Percentiles rank a stretch among this genome's conserved stretches.
Evolutionary conservation across 352 stramenopile genomes (phyloP).

Genomic region (Paralagenidium karlingii): DNA sequence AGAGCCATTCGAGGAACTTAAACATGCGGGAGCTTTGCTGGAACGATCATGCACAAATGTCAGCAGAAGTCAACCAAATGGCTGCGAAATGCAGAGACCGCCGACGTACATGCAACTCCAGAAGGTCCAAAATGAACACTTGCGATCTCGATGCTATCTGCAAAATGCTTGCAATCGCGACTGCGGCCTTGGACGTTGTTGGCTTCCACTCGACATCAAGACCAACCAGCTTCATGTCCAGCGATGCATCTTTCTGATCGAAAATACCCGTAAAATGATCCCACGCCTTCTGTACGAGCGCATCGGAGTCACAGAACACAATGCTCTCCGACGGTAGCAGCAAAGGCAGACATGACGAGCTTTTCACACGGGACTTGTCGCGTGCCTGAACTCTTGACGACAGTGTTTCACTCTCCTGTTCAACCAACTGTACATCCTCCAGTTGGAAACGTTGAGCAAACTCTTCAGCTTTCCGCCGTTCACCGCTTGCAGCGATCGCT

Average conservation of each 20-base stretch:
- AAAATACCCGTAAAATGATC: conserved; percentile 20
- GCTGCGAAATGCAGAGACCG: neutral
- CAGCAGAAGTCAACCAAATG: neutral
- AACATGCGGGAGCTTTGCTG: conserved; percentile 34
- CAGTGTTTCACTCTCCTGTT: neutral
- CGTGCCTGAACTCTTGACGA: neutral
- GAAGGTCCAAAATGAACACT: conserved; percentile 45
- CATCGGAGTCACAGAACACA: conserved; percentile 27
- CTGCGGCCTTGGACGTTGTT: conserved; percentile 14
- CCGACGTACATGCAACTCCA: conserved; percentile 35
- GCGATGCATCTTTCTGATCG: neutral
- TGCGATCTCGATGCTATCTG: conserved; percentile 31
- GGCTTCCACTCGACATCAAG: conserved; percentile 63
- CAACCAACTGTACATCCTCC: conserved; percentile 4
- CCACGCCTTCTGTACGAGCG: conserved; percentile 8
- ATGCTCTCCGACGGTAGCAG: conserved; percentile 9
- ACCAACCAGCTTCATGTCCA: conserved; percentile 13
- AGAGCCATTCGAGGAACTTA: conserved; percentile 25
- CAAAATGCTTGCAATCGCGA: conserved; percentile 35
- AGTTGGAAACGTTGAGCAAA: conserved; percentile 26
- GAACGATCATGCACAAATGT: neutral
- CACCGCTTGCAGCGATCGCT: conserved; percentile 19
- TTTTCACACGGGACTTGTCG: neutral
- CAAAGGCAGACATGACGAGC: conserved; percentile 15
- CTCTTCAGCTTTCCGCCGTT: conserved; percentile 12